Conservation (phyloP, 2,329 filamentous ascomycete genomes). For the Diaporthe helianthi region DNA sequence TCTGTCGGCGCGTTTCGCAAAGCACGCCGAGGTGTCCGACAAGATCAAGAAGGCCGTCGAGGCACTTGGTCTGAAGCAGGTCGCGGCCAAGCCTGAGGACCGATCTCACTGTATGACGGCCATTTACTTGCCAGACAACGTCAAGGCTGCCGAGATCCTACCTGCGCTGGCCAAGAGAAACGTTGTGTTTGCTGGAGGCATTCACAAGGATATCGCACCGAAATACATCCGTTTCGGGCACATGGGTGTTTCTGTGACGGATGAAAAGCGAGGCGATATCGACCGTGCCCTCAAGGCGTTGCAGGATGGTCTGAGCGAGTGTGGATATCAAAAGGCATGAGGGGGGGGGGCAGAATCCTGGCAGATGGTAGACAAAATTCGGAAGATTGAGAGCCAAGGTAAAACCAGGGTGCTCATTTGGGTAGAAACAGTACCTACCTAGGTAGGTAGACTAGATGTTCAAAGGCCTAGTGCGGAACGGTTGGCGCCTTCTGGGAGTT, state of each 20-base stretch:
- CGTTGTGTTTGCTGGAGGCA: conserved; percentile 91
- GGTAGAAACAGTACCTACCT: conserved; percentile 15
- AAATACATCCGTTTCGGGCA: conserved; percentile 97
- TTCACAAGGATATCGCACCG: conserved; percentile 93
- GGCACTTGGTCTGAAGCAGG: conserved; percentile 84
- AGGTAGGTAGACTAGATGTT: too few species aligned
- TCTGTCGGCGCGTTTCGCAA: conserved; percentile 81
- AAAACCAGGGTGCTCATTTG: conserved; percentile 10
- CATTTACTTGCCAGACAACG: conserved; percentile 87
- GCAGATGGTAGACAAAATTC: conserved; percentile 27
- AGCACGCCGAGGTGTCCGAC: conserved; percentile 80
- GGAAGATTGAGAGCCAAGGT: neutral
- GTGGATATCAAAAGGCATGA: conserved; percentile 65
- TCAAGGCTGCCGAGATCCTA: conserved; percentile 82
- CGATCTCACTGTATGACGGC: conserved; percentile 98
- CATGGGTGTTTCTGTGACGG: conserved; percentile 92
- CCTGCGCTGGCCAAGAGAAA: conserved; percentile 86
- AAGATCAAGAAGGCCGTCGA: conserved; percentile 84
- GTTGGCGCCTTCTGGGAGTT: neutral
- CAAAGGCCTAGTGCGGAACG: neutral
- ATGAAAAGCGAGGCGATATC: conserved; percentile 80
- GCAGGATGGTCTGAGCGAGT: conserved; percentile 76
- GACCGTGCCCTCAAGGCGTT: conserved; percentile 83
- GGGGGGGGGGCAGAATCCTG: conserved; percentile 29
- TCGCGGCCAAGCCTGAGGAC: conserved; percentile 84